Evolutionary conservation across 2,329 filamentous ascomycete species (phyloP).

Genomic region (Pestalotiopsis sp.): DNA sequence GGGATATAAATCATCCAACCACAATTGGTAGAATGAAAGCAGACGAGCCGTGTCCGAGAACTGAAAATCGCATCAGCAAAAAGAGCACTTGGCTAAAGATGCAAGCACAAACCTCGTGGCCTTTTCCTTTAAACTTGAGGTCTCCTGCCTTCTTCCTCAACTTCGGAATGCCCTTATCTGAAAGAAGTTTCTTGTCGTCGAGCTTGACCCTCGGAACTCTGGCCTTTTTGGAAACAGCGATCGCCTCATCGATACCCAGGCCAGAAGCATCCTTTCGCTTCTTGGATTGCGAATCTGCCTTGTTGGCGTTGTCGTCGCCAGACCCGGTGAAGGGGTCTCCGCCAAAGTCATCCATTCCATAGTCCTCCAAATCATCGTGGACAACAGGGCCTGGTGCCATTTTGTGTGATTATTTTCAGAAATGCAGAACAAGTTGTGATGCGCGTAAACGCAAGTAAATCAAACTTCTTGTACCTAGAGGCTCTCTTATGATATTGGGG

Average conservation of each 20-base stretch:
- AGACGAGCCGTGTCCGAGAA: constrained; percentile 83
- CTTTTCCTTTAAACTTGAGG: constrained; percentile 87
- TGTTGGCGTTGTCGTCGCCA: constrained; percentile 38
- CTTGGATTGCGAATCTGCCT: constrained; percentile 34
- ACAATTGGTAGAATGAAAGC: constrained; percentile 89
- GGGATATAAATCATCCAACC: constrained; percentile 95
- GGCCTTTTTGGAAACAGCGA: constrained; percentile 78
- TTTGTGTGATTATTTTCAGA: neutral
- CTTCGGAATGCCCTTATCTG: constrained; percentile 80
- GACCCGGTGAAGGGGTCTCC: constrained; percentile 54
- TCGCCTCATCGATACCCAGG: constrained; percentile 83
- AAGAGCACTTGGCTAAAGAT: neutral
- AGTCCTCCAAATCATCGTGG: constrained; percentile 74
- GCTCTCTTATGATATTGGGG: neutral
- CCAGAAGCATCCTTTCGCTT: constrained; percentile 54
- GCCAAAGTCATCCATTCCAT: constrained; percentile 69
- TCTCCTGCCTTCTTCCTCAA: constrained; percentile 72
- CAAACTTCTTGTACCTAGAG: neutral
- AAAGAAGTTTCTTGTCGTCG: constrained; percentile 84
- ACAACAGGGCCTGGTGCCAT: constrained; percentile 44
- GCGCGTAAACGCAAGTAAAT: neutral
- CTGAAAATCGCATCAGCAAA: constrained; percentile 39
- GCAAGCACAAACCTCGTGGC: constrained; percentile 70
- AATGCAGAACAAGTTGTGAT: neutral
- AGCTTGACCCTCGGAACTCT: constrained; percentile 78